These are phyloP conservation scores for Aspergillus oerlinghausenensis DNA, from an alignment of 2,329 filamentous ascomycete genomes.

Conservation along the genomic window DNA sequence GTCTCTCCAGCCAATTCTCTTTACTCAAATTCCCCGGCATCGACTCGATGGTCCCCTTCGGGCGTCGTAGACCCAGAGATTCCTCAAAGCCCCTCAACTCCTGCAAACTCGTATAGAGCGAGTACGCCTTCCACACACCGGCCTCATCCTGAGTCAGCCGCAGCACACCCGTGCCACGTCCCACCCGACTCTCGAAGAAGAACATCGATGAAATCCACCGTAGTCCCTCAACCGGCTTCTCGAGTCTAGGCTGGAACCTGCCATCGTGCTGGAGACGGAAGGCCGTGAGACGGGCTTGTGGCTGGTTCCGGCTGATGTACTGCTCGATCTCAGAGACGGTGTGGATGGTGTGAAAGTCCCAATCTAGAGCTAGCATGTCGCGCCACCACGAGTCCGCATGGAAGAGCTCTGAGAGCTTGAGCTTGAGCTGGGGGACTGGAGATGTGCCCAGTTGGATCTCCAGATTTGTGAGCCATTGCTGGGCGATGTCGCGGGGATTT, in stretches of 20 bases:
- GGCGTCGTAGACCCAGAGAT: conserved; percentile 27
- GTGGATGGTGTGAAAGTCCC: conserved; percentile 37
- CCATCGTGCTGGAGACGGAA: conserved; percentile 32
- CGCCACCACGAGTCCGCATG: conserved; percentile 40
- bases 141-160: conserved; percentile 28
- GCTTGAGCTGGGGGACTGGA: conserved; percentile 1
- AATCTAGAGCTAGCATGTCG: conserved; percentile 37
- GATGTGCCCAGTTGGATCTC: conserved; percentile 17
- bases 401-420: conserved; percentile 23
- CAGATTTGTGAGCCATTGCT: conserved; percentile 30
- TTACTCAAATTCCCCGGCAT: conserved; percentile 28
- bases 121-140: conserved; percentile 36
- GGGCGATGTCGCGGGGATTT: conserved; percentile 23
- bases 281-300: conserved; percentile 21
- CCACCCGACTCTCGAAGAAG: conserved; percentile 35
- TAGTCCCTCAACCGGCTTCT: conserved; percentile 26
- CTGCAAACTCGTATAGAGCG: conserved; percentile 36
- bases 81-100: conserved; percentile 34
- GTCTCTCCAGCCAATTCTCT: conserved; percentile 37
- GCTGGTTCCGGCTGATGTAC: conserved; percentile 27
- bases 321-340: conserved; percentile 26
- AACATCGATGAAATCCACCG: conserved; percentile 38
- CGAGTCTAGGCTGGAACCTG: conserved; percentile 25
- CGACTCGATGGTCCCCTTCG: conserved; percentile 30
- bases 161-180: conserved; percentile 34